Percentiles rank a stretch among this genome's conserved stretches.
phyloP scores from a whole-genome alignment of 2,329 filamentous ascomycete species.

The Blastomyces gilchristii region DNA sequence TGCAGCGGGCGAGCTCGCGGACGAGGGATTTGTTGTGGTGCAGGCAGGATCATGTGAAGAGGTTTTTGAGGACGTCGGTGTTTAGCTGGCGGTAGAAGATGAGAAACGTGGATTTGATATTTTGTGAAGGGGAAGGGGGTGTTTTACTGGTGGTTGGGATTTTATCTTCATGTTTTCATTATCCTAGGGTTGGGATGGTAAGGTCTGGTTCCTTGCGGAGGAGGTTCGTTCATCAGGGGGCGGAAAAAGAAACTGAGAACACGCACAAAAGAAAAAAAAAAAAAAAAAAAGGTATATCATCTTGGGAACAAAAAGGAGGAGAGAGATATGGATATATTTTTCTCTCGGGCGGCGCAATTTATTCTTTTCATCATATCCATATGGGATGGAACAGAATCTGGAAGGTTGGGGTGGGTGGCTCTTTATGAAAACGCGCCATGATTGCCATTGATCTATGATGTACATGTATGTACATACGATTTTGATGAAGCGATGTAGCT shows the following conservation, averaged over 20 bases:
- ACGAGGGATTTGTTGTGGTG: conserved; percentile 22
- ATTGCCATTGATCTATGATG: background rate
- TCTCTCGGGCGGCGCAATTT: background rate
- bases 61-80: conserved; percentile 20
- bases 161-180: background rate
- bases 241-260: background rate
- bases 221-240: too few relatives aligned
- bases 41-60: conserved; percentile 27
- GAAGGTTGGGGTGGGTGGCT: background rate
- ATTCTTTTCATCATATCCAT: background rate
- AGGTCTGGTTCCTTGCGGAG: background rate
- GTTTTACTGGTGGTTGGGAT: background rate
- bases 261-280: too few relatives aligned
- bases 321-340: background rate
- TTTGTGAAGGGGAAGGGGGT: background rate
- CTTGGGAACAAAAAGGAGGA: background rate
- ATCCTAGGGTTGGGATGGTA: background rate
- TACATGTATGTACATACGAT: background rate
- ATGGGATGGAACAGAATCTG: background rate
- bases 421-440: background rate
- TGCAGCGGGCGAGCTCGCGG: conserved; percentile 20
- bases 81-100: conserved; percentile 12
- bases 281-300: background rate
- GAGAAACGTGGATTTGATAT: background rate
- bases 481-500: background rate